Evolutionary conservation across 108 stramenopile genomes (phyloP), one percentile per base, ranked within the genome.

Genomic region (Heterococcus sp.): DNA sequence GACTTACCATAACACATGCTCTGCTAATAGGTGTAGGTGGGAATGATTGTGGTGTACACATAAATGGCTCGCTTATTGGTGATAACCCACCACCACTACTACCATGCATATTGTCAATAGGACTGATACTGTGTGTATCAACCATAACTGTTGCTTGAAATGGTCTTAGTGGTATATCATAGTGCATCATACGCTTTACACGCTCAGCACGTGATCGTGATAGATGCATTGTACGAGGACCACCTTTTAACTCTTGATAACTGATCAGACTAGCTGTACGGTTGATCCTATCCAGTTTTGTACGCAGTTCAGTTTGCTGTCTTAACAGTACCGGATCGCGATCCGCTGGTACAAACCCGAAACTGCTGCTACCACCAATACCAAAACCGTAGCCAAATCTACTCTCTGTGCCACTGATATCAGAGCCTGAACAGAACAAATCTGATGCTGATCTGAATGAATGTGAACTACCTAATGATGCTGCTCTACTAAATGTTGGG

Each of bases 41-140:
- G 87, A 97, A 97, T 2, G 93, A 93, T 68, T 95, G 93, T 0
- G 96, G 96, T 28, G 94, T 97, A 86, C 94, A 94, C 94, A 97
- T 95, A 86, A 95, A 94, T 0, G 31, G 29, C 26, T 63, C 38
- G n/a, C n/a, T n/a, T n/a, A n/a, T n/a, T n/a, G n/a, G n/a, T n/a
- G n/a, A n/a, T n/a, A n/a, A 65, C 39, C 36, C 21, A 21, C 65
- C 28, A 28, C 77, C 69, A 29, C 35, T 37, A 1, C 5, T 14
- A 0, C n/a, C 30, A 0, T 31, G 28, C 8, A 37, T 66, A 14
- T 33, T 36, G 32, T 34, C 58, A 29, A 27, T 31, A 26, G 30
- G 14, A 31, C n/a, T 3, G 32, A n/a, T 32, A 67, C 66, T 67
- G 3, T 1, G 71, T 5, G 32, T 2, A 28, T 36, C 64, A 8